phyloP scores from a whole-genome alignment of 345 rosid species.

The Bretschneidera sinensis region DNA sequence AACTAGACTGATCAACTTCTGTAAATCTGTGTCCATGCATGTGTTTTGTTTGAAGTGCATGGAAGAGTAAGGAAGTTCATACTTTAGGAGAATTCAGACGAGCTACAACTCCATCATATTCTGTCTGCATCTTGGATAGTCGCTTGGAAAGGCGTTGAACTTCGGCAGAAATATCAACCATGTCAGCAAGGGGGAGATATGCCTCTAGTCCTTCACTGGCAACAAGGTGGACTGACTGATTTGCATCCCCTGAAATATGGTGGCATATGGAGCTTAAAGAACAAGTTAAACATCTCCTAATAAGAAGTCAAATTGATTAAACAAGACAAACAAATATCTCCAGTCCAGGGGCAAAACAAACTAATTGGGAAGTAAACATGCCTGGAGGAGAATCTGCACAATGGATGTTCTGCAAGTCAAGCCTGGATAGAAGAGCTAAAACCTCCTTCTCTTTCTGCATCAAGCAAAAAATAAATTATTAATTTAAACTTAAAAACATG shows the following conservation, averaged over 20 bases:
- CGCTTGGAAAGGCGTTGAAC: slow-evolving; percentile 86
- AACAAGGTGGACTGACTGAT: slow-evolving; percentile 80
- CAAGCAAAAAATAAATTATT: slow-evolving; percentile 8
- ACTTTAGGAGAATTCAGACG: slow-evolving; percentile 84
- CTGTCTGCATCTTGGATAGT: slow-evolving; percentile 80
- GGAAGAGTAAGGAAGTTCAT: slow-evolving; percentile 11
- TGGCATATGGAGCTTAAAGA: slow-evolving; percentile 10
- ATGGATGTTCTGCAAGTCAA: slow-evolving; percentile 58
- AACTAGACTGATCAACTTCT: too few relatives aligned
- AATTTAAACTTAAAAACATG: neutral
- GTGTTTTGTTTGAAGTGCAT: neutral
- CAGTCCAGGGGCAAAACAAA: neutral
- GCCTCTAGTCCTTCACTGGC: slow-evolving; percentile 98
- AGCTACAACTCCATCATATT: slow-evolving; percentile 63
- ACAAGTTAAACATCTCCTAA: neutral
- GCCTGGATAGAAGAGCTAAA: slow-evolving; percentile 77
- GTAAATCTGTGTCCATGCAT: neutral
- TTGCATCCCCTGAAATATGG: slow-evolving; percentile 57
- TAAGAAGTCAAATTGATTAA: neutral
- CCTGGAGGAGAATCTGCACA: slow-evolving; percentile 74
- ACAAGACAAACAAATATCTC: neutral
- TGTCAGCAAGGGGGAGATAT: slow-evolving; percentile 86
- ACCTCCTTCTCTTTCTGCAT: slow-evolving; percentile 87
- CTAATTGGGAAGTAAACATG: slow-evolving; percentile 7
- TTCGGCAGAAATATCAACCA: slow-evolving; percentile 91